Conservation (phyloP, 345 rosid species). For the Ceriops tagal region DNA sequence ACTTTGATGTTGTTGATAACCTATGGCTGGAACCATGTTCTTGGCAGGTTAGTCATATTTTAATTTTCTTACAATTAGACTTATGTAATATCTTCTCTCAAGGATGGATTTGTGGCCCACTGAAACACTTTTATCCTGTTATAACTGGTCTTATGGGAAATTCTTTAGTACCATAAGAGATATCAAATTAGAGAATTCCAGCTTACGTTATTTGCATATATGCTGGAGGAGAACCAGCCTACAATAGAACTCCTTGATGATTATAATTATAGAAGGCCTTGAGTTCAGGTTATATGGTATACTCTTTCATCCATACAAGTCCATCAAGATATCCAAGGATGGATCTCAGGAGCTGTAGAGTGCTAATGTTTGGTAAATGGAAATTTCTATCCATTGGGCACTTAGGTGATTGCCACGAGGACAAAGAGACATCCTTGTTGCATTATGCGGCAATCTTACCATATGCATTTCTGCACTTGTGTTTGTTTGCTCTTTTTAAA, state of each 20-base stretch:
- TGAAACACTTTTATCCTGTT: background rate
- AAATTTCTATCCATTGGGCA: background rate
- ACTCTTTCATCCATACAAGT: background rate
- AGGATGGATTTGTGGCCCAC: background rate
- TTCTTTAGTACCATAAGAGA: background rate
- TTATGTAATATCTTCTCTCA: background rate
- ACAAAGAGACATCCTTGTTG: background rate
- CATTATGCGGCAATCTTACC: background rate
- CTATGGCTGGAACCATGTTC: constrained; percentile 91
- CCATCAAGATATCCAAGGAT: background rate
- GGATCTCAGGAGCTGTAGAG: background rate
- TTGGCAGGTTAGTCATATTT: constrained; percentile 60
- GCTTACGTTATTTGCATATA: background rate
- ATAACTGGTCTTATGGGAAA: background rate
- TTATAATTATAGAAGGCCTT: background rate
- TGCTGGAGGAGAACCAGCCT: background rate
- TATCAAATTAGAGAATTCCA: background rate
- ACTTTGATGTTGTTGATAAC: constrained; percentile 75
- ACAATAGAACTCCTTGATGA: background rate
- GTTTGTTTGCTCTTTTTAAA: background rate
- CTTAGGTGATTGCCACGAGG: background rate
- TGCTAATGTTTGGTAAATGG: background rate
- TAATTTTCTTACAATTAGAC: background rate
- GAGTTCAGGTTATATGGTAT: background rate
- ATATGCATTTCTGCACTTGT: background rate